Base-by-base conservation (phyloP, 306 rosid species). In the Trifolium pratense region DNA sequence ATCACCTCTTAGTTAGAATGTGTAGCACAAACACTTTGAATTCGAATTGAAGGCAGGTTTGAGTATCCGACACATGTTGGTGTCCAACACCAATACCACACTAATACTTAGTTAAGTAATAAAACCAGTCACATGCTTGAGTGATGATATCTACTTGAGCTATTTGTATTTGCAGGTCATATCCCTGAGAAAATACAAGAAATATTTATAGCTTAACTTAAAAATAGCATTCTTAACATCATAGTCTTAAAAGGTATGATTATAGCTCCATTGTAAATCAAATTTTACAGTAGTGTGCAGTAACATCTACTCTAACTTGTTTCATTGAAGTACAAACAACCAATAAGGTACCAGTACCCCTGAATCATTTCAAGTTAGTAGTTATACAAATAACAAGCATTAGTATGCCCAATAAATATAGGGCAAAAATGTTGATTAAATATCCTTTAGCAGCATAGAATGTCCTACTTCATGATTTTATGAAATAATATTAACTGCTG, bases 311-410 rank as follows among this genome's bases (percentile, higher is more conserved):
- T 49, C 5, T 64, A 68, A 70, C 61, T 12, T 37, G 80, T 65
- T 71, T 67, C 66, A 49, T 23, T 37, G 3, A 18, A 76, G 74
- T 46, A 76, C 73, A 75, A 8, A 45, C 17, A 61, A 21, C 72
- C 56, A 17, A 40, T 34, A 46, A 62, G 71, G 61, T 53, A 46
- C 26, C 68, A 73, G 53, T 31, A 62, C 64, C 66, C 68, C 64
- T 56, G 68, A 70, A 48, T 56, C 58, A 40, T 66, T 60, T 43
- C 31, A 17, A 79, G 72, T 37, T 62, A 79, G 63, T 21, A 58
- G 55, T 64, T 76, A 78, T 65, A 82, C 60, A 73, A 65, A 71
- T 69, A 60, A 68, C 58, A 49, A 70, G 81, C 75, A 58, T 21
- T 61, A 58, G 65, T 20, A 58, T 29, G 77, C 67, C 49, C 31